A percentile compares a stretch with the other conserved stretches of the same genome.
Conservation (phyloP, 345 rosid genomes). For the Barbarea vulgaris region DNA sequence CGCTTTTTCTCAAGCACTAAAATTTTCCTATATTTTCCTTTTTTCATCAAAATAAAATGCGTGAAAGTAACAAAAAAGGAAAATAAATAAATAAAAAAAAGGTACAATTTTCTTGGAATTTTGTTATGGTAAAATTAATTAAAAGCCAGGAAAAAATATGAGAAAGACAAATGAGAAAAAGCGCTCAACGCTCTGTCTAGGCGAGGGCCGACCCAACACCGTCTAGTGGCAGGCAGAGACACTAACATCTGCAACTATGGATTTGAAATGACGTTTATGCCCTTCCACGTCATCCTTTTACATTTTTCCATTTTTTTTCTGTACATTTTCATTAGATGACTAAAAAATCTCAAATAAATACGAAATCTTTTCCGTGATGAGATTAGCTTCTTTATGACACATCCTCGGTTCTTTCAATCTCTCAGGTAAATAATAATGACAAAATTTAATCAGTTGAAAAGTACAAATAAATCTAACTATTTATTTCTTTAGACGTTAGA, state of each 20-base stretch:
- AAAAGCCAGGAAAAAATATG: neutral
- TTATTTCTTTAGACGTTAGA: neutral
- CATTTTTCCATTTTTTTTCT: neutral
- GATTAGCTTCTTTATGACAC: constrained; percentile 30
- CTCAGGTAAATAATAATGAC: neutral
- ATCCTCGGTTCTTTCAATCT: constrained; percentile 29
- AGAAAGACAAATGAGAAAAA: constrained; percentile 40
- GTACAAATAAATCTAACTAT: neutral
- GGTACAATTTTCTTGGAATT: neutral
- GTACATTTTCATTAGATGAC: no score
- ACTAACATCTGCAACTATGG: constrained; percentile 36
- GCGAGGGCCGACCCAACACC: constrained; percentile 45
- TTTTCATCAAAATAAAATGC: neutral
- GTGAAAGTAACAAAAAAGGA: neutral
- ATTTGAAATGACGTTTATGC: constrained; percentile 17
- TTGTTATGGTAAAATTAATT: neutral
- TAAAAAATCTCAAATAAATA: neutral
- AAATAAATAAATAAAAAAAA: neutral
- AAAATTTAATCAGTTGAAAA: neutral
- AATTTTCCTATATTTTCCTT: neutral
- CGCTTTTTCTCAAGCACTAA: neutral
- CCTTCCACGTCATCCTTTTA: constrained; percentile 17
- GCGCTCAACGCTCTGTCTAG: constrained; percentile 36
- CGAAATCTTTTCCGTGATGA: constrained; percentile 24
- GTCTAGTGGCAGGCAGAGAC: constrained; percentile 43